These are phyloP conservation scores for Erythrobasidium yunnanense DNA, from an alignment of 768 basidiomycete species.

Conservation along the genomic window DNA sequence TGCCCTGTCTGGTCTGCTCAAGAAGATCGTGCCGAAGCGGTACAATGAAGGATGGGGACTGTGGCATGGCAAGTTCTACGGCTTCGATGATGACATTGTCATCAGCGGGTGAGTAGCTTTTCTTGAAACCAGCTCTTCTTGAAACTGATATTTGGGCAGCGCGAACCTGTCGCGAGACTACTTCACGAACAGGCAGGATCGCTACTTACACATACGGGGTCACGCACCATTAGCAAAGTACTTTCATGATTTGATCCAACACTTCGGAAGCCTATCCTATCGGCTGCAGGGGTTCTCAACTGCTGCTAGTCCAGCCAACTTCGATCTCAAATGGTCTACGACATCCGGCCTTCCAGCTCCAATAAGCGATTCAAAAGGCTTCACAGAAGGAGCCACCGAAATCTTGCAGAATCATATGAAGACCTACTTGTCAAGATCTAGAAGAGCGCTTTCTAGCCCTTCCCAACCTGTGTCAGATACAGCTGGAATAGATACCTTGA, in stretches of 20 bases:
- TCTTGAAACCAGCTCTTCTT: background rate
- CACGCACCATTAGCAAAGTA: slow-evolving; percentile 65
- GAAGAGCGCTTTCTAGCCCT: background rate
- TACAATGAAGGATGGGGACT: slow-evolving; percentile 99
- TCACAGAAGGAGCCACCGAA: background rate
- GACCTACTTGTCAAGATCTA: background rate
- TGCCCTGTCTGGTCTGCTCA: slow-evolving; percentile 61
- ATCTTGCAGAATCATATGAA: no score
- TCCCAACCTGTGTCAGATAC: background rate
- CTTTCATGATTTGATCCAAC: slow-evolving; percentile 64
- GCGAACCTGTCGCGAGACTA: slow-evolving; percentile 89
- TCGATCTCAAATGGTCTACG: slow-evolving; percentile 19
- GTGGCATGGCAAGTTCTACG: slow-evolving; percentile 96
- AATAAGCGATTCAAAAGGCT: background rate
- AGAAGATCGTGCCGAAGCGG: slow-evolving; percentile 69
- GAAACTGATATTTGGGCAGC: no score
- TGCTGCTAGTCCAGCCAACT: slow-evolving; percentile 14
- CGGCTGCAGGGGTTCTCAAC: slow-evolving; percentile 39
- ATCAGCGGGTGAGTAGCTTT: slow-evolving; percentile 69
- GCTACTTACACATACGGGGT: slow-evolving; percentile 64
- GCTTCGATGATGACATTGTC: slow-evolving; percentile 80
- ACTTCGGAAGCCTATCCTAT: slow-evolving; percentile 64
- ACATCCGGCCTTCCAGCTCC: slow-evolving; percentile 9
- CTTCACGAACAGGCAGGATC: slow-evolving; percentile 88
- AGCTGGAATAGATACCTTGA: slow-evolving; percentile 34